These are phyloP conservation scores for Podospora didyma DNA, from an alignment of 495 filamentous ascomycete species.

Conservation along the genomic window DNA sequence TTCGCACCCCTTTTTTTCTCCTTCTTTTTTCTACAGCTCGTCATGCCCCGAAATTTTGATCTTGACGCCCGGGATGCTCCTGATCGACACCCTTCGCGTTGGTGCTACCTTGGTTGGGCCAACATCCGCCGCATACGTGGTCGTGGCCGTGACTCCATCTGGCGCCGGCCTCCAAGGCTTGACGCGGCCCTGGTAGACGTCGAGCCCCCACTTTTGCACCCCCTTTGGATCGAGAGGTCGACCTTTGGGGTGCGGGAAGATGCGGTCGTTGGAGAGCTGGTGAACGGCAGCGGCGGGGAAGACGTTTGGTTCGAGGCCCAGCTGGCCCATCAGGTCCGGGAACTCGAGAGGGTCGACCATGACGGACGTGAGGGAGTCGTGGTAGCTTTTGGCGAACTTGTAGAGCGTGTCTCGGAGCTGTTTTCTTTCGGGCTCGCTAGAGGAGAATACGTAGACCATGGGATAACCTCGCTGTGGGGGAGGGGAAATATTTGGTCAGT, in stretches of 20 bases:
- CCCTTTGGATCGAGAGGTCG: conserved; percentile 15
- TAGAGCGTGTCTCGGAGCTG: conserved; percentile 27
- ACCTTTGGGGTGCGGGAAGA: conserved; percentile 31
- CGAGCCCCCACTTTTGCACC: conserved; percentile 29
- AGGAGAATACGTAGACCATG: conserved; percentile 41
- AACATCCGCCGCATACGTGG: conserved; percentile 24
- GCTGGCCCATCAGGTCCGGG: conserved; percentile 27
- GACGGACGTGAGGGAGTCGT: conserved; percentile 35
- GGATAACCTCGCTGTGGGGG: conserved; percentile 38
- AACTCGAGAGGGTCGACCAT: conserved; percentile 42
- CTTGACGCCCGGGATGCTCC: conserved; percentile 25
- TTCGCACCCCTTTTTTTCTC: too few relatives aligned
- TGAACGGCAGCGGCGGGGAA: conserved; percentile 33
- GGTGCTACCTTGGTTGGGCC: conserved; percentile 18
- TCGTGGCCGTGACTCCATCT: conserved; percentile 24
- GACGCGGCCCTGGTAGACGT: conserved; percentile 29
- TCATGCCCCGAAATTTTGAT: conserved; percentile 26
- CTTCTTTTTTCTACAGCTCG: conserved; percentile 19
- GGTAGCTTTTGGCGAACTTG: conserved; percentile 34
- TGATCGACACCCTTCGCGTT: conserved; percentile 16
- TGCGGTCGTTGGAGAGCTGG: conserved; percentile 29
- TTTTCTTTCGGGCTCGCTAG: conserved; percentile 22
- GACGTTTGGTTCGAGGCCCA: conserved; percentile 27
- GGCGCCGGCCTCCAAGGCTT: conserved; percentile 32
- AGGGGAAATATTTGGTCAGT: too few relatives aligned